phyloP scores from a whole-genome alignment of 371 early-diverging fungal species.

The Mucor piriformis region DNA sequence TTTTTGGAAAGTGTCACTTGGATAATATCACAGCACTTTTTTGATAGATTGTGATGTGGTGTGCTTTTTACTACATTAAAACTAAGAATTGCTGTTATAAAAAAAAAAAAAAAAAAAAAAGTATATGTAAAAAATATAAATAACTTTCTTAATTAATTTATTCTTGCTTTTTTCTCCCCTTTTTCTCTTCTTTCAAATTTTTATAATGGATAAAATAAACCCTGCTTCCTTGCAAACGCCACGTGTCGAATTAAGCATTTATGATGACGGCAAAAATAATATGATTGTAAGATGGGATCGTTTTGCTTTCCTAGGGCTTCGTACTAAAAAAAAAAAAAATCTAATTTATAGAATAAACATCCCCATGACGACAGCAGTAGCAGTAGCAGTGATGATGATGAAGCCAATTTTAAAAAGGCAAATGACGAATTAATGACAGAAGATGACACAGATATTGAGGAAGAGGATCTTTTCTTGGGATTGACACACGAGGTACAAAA shows the following conservation, averaged over 20 bases:
- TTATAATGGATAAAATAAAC: not conserved
- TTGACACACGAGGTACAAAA: slow-evolving; percentile 14
- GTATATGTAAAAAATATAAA: not conserved
- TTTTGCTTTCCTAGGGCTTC: not conserved
- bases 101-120: too few species aligned
- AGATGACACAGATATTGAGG: slow-evolving; percentile 37
- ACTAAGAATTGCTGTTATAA: not conserved
- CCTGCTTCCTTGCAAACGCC: not conserved
- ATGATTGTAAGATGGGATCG: not conserved
- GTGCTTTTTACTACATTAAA: slow-evolving; percentile 1
- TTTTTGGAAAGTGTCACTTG: slow-evolving; percentile 6
- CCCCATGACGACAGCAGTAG: not conserved
- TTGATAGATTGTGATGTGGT: slow-evolving; percentile 3
- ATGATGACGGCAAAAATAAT: not conserved
- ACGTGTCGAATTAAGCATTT: not conserved
- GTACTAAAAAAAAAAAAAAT: not conserved
- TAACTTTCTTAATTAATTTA: not conserved
- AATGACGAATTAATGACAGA: slow-evolving; percentile 25
- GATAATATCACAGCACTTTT: not conserved
- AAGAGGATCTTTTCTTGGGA: slow-evolving; percentile 18
- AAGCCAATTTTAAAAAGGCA: not conserved
- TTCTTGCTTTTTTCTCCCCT: not conserved
- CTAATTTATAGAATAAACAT: not conserved
- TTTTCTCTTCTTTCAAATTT: not conserved
- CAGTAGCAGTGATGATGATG: not conserved